Evolutionary conservation across 768 basidiomycete species (phyloP), one percentile per base, ranked within the genome.

Genomic region (Rhodotorula diobovata): DNA sequence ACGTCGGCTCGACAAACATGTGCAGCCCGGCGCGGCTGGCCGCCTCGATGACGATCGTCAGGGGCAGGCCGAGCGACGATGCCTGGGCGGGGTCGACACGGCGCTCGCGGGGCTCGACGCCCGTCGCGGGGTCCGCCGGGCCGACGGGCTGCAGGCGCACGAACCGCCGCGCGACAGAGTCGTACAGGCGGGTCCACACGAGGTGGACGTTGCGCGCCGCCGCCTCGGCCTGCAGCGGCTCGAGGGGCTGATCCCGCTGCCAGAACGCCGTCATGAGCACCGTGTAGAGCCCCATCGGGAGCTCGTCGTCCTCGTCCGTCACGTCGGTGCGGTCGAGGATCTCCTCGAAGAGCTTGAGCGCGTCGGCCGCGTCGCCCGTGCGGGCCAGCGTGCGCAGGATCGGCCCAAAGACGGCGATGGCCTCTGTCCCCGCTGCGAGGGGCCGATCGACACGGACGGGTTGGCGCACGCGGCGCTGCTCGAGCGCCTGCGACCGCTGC

Each of bases 21-120:
- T 88, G 89, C 0, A 84, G 85, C 7, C 82, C 80, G 4, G 91
- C 56, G 0, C 51, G 50, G 34, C 39, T 90, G 61, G 94, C 81
- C 11, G 86, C 84, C 73, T 91, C 87, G 70, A 96, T 86, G 80
- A 88, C 88, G 74, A 91, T 88, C 23, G 91, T 93, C 20, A 97
- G 82, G 0, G 93, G 89, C 51, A 87, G 80, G 74, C 87, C 88
- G 55, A 95, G 83, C n/a, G 87, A 79, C 72, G 85, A 87, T n/a
- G 84, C 82, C 28, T 79, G 83, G 32, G 79, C 81, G 37, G 77
- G 79, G 45, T 76, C 70, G 53, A 70, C 45, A 7, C 46, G 63
- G 11, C 45, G 28, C 30, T 76, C 75, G 11, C 63, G 69, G 35
- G 78, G 77, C 28, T 71, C 72, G 35, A 66, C 11, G 74, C n/a